Base-by-base conservation (phyloP, 1,284 basidiomycete species). In the Trichosporon faecale region DNA sequence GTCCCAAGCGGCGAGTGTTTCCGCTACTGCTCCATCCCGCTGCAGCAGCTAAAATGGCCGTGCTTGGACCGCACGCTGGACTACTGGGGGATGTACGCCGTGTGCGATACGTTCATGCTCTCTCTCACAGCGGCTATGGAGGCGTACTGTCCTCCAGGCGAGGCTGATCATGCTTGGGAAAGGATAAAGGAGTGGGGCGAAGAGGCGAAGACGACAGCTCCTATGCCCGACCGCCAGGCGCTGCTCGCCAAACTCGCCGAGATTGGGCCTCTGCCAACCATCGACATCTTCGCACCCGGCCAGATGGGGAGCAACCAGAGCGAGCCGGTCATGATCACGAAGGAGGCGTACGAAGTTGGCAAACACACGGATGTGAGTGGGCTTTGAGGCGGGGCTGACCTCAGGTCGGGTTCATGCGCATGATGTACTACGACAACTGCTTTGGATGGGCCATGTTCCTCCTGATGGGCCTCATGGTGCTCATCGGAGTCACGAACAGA, bases 381-480 rank as follows among this genome's bases (percentile, higher is more conserved):
- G 18, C 9, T n/a, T 2, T 3, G n/a, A 55, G 21, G 21, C 23
- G 49, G 6, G 14, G 8, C 49, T 27, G 25, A 55, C 49, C 8
- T 7, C 4, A 55, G 49, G 21, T 55, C n/a, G 49, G 49, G 11
- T 55, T 55, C 49, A 55, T 25, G 49, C 49, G 49, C 21, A 55
- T 55, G 49, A 55, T 25, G 21, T 55, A 55, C 25, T 55, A 55
- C 9, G 49, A 75, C 49, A 72, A 77, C 64, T 68, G 68, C 6
- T 77, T 73, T 31, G 76, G 76, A 2, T 71, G 71, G 69, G 35
- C 67, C 31, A 66, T 77, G 25, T 76, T 75, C 49, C 25, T 76
- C 14, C 70, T 77, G 25, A 18, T 75, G 2, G 73, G 52, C 2
- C 14, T 65, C 18, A 67, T 73, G 21, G 60, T 77, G 8, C 7